These are phyloP conservation scores for Paecilomyces niveus DNA, from an alignment of 2,329 filamentous ascomycete genomes.

Conservation along the genomic window DNA sequence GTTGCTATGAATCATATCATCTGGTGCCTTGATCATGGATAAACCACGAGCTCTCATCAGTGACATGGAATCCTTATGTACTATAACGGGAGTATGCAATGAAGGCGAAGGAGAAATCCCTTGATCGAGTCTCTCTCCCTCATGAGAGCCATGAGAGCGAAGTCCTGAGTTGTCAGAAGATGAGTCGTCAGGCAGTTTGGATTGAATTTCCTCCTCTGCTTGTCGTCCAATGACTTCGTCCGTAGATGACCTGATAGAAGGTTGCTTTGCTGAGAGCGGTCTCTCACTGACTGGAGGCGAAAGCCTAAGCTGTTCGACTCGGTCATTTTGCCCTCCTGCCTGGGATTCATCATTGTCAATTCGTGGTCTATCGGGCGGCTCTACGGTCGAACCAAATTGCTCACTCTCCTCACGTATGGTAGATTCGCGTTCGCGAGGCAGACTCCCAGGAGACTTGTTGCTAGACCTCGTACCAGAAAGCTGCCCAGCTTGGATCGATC, in stretches of 20 bases:
- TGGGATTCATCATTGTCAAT: not conserved
- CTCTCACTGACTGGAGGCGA: not conserved
- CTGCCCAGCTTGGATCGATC: constrained; percentile 11
- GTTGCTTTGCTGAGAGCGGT: not conserved
- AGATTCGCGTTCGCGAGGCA: constrained; percentile 4
- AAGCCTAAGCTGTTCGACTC: not conserved
- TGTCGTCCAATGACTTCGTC: not conserved
- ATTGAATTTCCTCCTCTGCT: not conserved
- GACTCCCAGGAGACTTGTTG: constrained; percentile 5
- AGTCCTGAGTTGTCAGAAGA: not conserved
- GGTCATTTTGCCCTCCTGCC: not conserved
- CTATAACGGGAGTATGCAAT: not conserved
- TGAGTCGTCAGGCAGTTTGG: not conserved
- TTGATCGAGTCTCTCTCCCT: not conserved
- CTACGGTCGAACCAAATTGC: not conserved
- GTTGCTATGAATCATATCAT: not conserved
- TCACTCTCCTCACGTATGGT: not conserved
- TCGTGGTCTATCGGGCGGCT: not conserved
- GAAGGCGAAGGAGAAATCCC: not conserved
- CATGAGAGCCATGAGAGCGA: not conserved
- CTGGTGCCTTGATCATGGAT: not conserved
- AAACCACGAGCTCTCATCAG: not conserved
- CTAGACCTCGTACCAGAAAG: constrained; percentile 1
- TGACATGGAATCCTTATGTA: not conserved
- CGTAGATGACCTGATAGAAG: not conserved